Conservation (phyloP, 1,284 basidiomycete genomes). For the Ganoderma leucocontextum region DNA sequence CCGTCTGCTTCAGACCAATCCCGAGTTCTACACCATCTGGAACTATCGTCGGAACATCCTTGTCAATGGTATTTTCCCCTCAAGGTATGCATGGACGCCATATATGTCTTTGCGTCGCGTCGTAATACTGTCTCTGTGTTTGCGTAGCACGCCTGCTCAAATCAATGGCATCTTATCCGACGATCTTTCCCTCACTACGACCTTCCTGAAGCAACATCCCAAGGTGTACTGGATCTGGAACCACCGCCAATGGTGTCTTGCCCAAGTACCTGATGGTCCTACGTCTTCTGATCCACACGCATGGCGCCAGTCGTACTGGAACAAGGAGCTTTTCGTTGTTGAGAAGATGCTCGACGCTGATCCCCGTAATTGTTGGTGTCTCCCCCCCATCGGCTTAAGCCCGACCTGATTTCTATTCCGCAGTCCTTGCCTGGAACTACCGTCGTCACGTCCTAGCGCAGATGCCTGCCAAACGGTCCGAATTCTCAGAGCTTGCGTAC, state of each 20-base stretch:
- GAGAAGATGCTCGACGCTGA: slow-evolving; percentile 92
- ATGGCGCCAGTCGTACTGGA: slow-evolving; percentile 85
- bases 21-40: slow-evolving; percentile 94
- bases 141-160: slow-evolving; percentile 64
- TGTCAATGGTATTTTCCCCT: slow-evolving; percentile 73
- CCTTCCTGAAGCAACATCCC: slow-evolving; percentile 82
- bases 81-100: slow-evolving; percentile 54
- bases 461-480: slow-evolving; percentile 65
- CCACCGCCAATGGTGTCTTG: slow-evolving; percentile 92
- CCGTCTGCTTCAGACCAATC: slow-evolving; percentile 82
- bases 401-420: background rate
- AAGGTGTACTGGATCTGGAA: slow-evolving; percentile 99
- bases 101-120: background rate
- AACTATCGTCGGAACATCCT: slow-evolving; percentile 88
- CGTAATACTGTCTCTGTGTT: slow-evolving; percentile 8
- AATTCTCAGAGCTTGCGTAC: slow-evolving; percentile 76
- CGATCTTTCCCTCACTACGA: slow-evolving; percentile 85
- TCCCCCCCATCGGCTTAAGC: background rate
- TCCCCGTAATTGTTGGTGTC: slow-evolving; percentile 84
- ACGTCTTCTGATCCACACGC: slow-evolving; percentile 55
- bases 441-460: slow-evolving; percentile 82
- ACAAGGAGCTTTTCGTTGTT: slow-evolving; percentile 83
- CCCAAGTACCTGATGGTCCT: slow-evolving; percentile 79
- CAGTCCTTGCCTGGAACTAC: slow-evolving; percentile 95
- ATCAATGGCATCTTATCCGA: slow-evolving; percentile 70